A percentile compares a stretch with the other conserved stretches of the same genome.
These are phyloP conservation scores for Coemansia sp. DNA, from an alignment of 192 early-diverging fungal genomes.

Conservation along the genomic window DNA sequence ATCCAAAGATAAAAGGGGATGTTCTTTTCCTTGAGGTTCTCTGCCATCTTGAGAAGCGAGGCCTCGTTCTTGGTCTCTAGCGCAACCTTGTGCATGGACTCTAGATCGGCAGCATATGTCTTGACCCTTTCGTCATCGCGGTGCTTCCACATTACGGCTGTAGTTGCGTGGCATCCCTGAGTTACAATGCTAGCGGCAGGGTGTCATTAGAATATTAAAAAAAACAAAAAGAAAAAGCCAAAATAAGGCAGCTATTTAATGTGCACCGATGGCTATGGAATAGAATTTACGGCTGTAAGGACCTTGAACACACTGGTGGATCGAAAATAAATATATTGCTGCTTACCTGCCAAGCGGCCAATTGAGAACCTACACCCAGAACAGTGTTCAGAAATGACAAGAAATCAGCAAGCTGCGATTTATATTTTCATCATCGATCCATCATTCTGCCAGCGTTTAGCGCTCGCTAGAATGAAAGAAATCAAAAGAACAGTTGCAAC, in stretches of 20 bases:
- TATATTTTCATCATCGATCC: not conserved
- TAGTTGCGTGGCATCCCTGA: conserved; percentile 71
- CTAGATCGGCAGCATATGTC: conserved; percentile 57
- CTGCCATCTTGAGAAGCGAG: conserved; percentile 59
- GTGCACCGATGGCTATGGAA: too few species aligned
- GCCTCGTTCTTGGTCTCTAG: conserved; percentile 70
- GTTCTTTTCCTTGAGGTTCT: conserved; percentile 53
- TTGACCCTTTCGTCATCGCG: conserved; percentile 60
- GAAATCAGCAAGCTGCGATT: conserved; percentile 18
- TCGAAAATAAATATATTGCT: too few species aligned
- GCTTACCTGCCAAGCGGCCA: conserved; percentile 71
- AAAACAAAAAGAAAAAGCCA: not conserved
- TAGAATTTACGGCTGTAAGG: not conserved
- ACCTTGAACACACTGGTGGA: not conserved
- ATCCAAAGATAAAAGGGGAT: conserved; percentile 67
- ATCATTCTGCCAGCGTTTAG: not conserved
- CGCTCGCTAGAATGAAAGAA: too few species aligned
- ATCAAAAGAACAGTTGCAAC: too few species aligned
- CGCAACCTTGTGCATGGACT: conserved; percentile 74
- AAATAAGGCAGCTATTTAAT: too few species aligned
- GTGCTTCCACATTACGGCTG: conserved; percentile 62
- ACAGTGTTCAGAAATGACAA: not conserved
- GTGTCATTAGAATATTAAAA: too few species aligned
- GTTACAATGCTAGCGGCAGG: conserved; percentile 71
- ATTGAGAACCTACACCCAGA: conserved; percentile 35